Evolutionary conservation across 2,329 filamentous ascomycete species (phyloP), one percentile per base, ranked within the genome.

Genomic region (Lojkania enalia): DNA sequence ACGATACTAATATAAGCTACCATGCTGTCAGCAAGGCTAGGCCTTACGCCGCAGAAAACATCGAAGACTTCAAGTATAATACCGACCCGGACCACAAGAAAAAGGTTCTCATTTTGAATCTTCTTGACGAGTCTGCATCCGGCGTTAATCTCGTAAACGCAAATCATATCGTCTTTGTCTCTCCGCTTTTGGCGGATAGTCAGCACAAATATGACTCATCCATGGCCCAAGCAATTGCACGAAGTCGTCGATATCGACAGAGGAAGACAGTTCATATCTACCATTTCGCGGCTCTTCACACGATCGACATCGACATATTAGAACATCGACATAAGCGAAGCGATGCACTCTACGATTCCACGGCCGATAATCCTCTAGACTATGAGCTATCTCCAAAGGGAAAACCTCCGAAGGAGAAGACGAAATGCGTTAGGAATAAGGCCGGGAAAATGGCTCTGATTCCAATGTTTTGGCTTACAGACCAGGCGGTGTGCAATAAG

Each of bases 231-330:
- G 83, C 83, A 0, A 80, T 86, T 15, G 84, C 84, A 2, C 77
- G 84, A 27, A 74, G 76, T 6, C 73, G 77, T 4, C 74, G 84
- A 2, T 82, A 78, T 44, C 79, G 81, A 0, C 84, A 87, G 57
- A 64, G 67, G 27, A 80, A 77, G 54, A 60, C 63, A 1, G 83
- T 87, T 2, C 72, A 81, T 41, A 75, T 85, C 13, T 84, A 84
- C 57, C 77, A 92, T 2, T 84, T 97, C 15, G 85, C 95, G 6
- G 94, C 90, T 9, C 86, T 96, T 62, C 86, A 95, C 63, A 77
- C 74, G 1, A 73, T 77, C 29, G 74, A 77, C 27, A 70, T 77
- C 1, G 74, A 77, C 46, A 71, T 77, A 13, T 49, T 77, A 1
- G 71, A 77, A 51, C 71, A 73, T 31, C 64, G 71, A 2, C 71